phyloP scores from a whole-genome alignment of 148 eudicot genomes.

The Chenopodium album region DNA sequence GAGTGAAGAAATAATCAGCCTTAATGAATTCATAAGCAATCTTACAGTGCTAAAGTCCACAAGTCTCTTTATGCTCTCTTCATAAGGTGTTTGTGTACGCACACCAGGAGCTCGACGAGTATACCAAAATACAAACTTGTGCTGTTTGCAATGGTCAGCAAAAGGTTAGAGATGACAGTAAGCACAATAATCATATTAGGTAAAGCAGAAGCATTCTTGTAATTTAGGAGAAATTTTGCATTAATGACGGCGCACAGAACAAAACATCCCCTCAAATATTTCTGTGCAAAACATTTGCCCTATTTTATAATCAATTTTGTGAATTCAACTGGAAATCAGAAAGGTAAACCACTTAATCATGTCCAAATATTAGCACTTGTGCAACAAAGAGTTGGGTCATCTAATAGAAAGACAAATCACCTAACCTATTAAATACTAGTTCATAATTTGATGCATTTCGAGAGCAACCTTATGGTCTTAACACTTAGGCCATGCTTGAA shows the following conservation, averaged over 20 bases:
- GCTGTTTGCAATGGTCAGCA: constrained; percentile 37
- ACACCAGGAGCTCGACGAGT: constrained; percentile 84
- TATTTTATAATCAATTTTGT: background rate
- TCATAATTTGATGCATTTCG: background rate
- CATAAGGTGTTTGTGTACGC: constrained; percentile 77
- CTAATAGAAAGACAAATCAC: background rate
- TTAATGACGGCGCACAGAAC: background rate
- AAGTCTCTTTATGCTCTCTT: constrained; percentile 82
- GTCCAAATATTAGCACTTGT: background rate
- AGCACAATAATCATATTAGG: background rate
- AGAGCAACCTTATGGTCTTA: background rate
- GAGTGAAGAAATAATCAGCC: background rate
- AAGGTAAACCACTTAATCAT: background rate
- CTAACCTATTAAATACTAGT: background rate
- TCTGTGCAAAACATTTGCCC: background rate
- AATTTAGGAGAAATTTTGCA: background rate
- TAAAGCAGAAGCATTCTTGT: background rate
- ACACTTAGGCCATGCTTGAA: too few relatives aligned
- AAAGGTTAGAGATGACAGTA: background rate
- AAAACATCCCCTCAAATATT: background rate
- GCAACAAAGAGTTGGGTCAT: background rate
- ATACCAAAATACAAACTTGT: constrained; percentile 91
- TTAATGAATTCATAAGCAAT: background rate
- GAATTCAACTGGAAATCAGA: background rate
- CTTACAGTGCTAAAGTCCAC: constrained; percentile 86